Evolutionary conservation across 2,329 filamentous ascomycete genomes (phyloP).

Genomic region (Fusarium pilosicola): DNA sequence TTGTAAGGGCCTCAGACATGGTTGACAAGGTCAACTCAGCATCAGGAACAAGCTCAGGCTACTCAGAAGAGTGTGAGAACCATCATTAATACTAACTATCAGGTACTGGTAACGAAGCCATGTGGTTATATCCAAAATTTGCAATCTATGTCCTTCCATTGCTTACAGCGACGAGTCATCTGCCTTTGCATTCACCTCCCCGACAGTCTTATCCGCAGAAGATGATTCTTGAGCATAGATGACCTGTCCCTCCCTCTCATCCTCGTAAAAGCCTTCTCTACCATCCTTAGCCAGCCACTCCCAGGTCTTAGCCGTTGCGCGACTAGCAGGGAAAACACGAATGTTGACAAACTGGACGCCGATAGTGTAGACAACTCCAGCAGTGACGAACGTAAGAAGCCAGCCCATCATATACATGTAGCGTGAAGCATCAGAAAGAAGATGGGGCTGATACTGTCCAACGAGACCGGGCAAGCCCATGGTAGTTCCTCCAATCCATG

Average conservation of each 20-base stretch:
- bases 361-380: neutral
- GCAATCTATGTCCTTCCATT: neutral
- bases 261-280: neutral
- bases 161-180: neutral
- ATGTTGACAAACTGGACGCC: neutral
- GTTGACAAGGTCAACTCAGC: neutral
- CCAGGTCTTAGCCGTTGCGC: neutral
- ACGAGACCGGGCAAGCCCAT: neutral
- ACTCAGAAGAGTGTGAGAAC: neutral
- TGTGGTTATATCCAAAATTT: fast-evolving
- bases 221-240: neutral
- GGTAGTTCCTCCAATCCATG: neutral
- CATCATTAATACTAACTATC: neutral
- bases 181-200: neutral
- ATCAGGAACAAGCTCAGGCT: neutral
- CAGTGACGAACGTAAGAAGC: neutral
- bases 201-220: neutral
- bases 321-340: neutral
- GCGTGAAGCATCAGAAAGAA: neutral
- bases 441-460: neutral
- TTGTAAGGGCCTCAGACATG: neutral
- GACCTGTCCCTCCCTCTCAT: neutral
- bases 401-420: conserved; percentile 2
- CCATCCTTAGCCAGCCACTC: neutral
- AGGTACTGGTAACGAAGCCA: neutral